Base-by-base conservation (phyloP, 164 flowering plant genomes). In the Sextonia rubra region DNA sequence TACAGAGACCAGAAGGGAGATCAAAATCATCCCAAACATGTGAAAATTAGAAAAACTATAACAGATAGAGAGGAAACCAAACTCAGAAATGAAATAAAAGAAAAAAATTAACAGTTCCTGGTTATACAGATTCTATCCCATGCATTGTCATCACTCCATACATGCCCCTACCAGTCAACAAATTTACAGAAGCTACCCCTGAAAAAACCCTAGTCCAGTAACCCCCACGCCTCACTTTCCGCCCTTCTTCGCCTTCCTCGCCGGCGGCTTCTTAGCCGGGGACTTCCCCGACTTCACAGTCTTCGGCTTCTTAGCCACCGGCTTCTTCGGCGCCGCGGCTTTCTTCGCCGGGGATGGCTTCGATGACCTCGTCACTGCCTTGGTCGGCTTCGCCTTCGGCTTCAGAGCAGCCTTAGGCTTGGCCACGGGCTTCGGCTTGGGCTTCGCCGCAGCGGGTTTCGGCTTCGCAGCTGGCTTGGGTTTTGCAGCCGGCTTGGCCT, bases 151-250 rank as follows among this genome's bases (percentile, higher is more conserved):
- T 37, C 11, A 37, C 44, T 37, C 44, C 44, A 37, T 8, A 37
- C 44, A 37, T 37, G 44, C 44, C 44, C 44, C 44, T 37, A 37
- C 44, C 61, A 58, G 71, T 71, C 69, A 15, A 62, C 62, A 71
- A 68, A 68, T 76, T 76, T 76, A 76, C 76, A 77, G 17, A 68
- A 44, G 14, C 76, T 68, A 68, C 73, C 52, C 26, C 56, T 44
- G 24, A 52, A 69, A 29, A 69, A 37, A 8, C 58, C 58, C 58
- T 52, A 47, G n/a, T n/a, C n/a, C n/a, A n/a, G n/a, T n/a, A n/a
- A n/a, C 47, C 62, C 68, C 67, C 52, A 17, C 58, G 18, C 18
- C 27, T 71, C 68, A 71, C n/a, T 71, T 60, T 7, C n/a, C 26
- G 9, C 66, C 37, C 66, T 9, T 27, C 60, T 25, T 58, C 69